Conservation (phyloP, 306 rosid species). For the Corylus heterophylla region DNA sequence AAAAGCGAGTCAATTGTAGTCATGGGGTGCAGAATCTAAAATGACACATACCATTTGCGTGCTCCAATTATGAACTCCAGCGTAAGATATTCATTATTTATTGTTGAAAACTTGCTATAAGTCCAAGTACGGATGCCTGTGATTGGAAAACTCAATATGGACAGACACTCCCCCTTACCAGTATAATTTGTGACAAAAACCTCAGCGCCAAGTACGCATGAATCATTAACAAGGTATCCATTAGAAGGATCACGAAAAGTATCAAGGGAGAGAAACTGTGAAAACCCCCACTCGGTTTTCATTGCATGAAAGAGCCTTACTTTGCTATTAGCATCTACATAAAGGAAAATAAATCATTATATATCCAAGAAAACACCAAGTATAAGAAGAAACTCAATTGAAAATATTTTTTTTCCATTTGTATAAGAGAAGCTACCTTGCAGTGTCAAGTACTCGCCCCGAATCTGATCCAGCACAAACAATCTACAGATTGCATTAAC, state of each 20-base stretch:
- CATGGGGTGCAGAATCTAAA: not conserved
- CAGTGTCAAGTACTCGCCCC: not conserved
- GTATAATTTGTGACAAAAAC: conserved; percentile 9
- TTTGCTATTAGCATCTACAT: not conserved
- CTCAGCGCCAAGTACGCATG: conserved; percentile 10
- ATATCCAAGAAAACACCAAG: not conserved
- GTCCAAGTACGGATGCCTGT: not conserved
- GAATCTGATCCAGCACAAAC: not conserved
- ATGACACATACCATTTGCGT: conserved; percentile 5
- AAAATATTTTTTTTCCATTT: not conserved
- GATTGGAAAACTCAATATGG: not conserved
- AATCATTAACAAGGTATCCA: conserved; percentile 22
- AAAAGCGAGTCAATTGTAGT: not conserved
- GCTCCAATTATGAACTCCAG: not conserved
- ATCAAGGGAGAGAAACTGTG: not conserved
- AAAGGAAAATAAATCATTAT: not conserved
- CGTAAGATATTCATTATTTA: not conserved
- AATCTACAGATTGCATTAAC: not conserved
- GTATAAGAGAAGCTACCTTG: not conserved
- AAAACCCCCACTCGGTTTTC: conserved; percentile 5
- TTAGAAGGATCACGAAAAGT: not conserved
- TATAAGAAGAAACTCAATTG: not conserved
- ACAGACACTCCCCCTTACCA: conserved; percentile 1
- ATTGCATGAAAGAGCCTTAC: not conserved
- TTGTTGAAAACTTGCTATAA: not conserved